Evolutionary conservation across 345 rosid genomes (phyloP), one percentile per base, ranked within the genome.

Genomic region (Raphanus raphanistrum): DNA sequence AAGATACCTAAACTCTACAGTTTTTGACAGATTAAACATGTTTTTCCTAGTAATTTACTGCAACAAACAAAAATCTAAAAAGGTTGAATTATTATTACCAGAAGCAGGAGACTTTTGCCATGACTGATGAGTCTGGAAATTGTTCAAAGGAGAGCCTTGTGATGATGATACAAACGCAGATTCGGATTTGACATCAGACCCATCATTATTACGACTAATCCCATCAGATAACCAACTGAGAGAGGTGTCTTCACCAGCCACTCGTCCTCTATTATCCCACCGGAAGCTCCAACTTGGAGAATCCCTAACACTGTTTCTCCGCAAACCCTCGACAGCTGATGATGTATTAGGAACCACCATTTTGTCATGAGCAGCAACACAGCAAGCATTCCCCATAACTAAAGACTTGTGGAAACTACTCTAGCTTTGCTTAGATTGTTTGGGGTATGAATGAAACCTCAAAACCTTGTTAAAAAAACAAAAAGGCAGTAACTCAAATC

Each of bases 231-330:
- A 79, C 92, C 92, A 90, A 76, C 88, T 85, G 6, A 86, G 25
- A 16, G 98, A 86, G 57, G 91, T 72, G 66, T 95, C 99, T 79
- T 95, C 97, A 33, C 94, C 96, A 0, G 97, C 94, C 62, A 95
- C 98, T 33, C 96, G 92, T 66, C 98, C 92, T 76, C 97, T 79
- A 64, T 86, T 87, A 78, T 95, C 99, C 98, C 99, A 92, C 57
- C 90, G 82, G 66, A 91, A 90, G 83, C 94, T 95, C 98, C 97
- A 92, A 6, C 91, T 83, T 0, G 99, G 99, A 17, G 98, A 95
- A 81, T 84, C 48, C 70, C 93, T 85, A 28, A 84, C 58, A 84
- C 87, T 92, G 85, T 89, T 92, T 82, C 92, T 85, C 70, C 87
- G 94, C 78, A 88, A 70, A 57, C 76, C 68, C 17, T 91, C 97